phyloP scores from a whole-genome alignment of 352 stramenopile genomes.

The Peronospora destructor region DNA sequence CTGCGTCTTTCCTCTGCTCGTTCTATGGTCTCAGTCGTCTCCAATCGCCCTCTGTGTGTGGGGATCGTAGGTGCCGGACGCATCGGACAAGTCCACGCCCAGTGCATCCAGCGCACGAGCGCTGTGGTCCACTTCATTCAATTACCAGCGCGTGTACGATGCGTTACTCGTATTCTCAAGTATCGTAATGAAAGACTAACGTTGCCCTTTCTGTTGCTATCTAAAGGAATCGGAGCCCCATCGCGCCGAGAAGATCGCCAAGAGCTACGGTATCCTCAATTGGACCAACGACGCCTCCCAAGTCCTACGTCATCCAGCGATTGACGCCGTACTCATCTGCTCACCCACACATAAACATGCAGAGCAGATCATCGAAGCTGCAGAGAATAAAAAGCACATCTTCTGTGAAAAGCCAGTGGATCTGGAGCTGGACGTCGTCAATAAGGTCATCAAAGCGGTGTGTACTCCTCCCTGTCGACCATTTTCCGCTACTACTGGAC shows the following conservation, averaged over 20 bases:
- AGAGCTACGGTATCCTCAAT: constrained; percentile 43
- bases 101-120: constrained; percentile 40
- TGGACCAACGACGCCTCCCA: constrained; percentile 80
- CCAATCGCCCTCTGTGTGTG: constrained; percentile 36
- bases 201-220: neutral
- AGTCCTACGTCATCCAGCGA: constrained; percentile 88
- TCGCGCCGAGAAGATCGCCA: constrained; percentile 32
- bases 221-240: constrained; percentile 18
- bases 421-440: constrained; percentile 72
- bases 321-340: constrained; percentile 95
- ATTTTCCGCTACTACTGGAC: neutral
- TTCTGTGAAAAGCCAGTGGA: constrained; percentile 95
- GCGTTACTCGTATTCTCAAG: neutral
- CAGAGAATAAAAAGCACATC: constrained; percentile 90
- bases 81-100: constrained; percentile 57
- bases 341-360: constrained; percentile 91
- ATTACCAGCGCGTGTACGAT: constrained; percentile 18
- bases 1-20: constrained; percentile 9
- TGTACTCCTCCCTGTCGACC: constrained; percentile 4
- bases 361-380: constrained; percentile 91
- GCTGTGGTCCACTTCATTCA: constrained; percentile 44
- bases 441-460: constrained; percentile 41
- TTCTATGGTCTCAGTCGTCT: constrained; percentile 13
- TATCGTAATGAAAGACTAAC: constrained; percentile 1
- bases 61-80: constrained; percentile 64